phyloP scores from a whole-genome alignment of 192 early-diverging fungal species.

The Entrophospora sp. region DNA sequence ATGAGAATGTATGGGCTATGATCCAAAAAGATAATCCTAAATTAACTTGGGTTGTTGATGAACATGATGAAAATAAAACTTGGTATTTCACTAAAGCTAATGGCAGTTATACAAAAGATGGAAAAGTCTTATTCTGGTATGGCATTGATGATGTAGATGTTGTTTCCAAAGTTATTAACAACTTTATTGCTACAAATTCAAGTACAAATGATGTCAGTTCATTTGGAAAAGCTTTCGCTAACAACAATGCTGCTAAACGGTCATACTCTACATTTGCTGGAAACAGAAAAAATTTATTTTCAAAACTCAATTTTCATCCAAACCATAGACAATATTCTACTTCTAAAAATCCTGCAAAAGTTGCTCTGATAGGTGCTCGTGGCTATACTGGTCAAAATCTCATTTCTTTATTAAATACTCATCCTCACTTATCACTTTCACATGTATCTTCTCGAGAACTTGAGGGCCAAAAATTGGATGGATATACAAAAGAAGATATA shows the following conservation, averaged over 20 bases:
- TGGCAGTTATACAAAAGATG: slow-evolving; percentile 68
- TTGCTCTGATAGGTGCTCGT: slow-evolving; percentile 95
- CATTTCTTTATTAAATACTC: slow-evolving; percentile 79
- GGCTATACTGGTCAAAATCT: slow-evolving; percentile 96
- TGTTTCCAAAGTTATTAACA: slow-evolving; percentile 60
- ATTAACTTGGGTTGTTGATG: slow-evolving; percentile 77
- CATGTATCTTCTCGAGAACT: slow-evolving; percentile 94
- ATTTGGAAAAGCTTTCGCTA: slow-evolving; percentile 11
- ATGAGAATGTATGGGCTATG: slow-evolving; percentile 90
- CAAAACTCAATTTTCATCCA: background rate
- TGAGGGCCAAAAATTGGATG: slow-evolving; percentile 71
- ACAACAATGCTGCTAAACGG: slow-evolving; percentile 33
- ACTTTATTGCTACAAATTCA: slow-evolving; percentile 33
- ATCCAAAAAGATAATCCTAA: slow-evolving; percentile 74
- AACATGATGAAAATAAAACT: slow-evolving; percentile 67
- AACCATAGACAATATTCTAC: slow-evolving; percentile 58
- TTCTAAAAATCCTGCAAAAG: slow-evolving; percentile 31
- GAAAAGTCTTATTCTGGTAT: slow-evolving; percentile 87
- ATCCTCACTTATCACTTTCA: slow-evolving; percentile 77
- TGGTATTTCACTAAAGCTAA: slow-evolving; percentile 97
- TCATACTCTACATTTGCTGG: slow-evolving; percentile 48
- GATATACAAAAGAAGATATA: slow-evolving; percentile 61
- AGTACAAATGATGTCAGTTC: slow-evolving; percentile 21
- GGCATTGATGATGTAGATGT: slow-evolving; percentile 78
- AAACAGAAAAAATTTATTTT: slow-evolving; percentile 21